These are phyloP conservation scores for Phytophthora cryptogea DNA, from an alignment of 352 stramenopile genomes.

Conservation along the genomic window DNA sequence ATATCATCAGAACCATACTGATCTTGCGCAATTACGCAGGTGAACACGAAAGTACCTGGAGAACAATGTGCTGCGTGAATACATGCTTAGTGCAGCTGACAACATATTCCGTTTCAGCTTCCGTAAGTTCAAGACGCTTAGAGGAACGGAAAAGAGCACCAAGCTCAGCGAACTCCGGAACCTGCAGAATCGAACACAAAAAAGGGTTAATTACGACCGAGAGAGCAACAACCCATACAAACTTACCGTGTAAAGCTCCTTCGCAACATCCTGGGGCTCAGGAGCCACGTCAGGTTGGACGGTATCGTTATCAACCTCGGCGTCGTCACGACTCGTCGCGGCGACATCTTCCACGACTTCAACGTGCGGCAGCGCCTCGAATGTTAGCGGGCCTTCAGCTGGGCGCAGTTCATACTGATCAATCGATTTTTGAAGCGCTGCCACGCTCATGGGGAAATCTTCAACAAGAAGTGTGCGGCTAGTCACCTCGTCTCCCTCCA, in stretches of 20 bases:
- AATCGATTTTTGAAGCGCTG: slow-evolving; percentile 83
- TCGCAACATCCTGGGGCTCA: slow-evolving; percentile 78
- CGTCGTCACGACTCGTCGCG: slow-evolving; percentile 35
- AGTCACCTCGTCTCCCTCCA: slow-evolving; percentile 61
- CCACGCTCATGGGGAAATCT: slow-evolving; percentile 78
- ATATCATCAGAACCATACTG: slow-evolving; percentile 7
- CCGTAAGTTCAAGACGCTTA: slow-evolving; percentile 91
- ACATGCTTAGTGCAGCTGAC: slow-evolving; percentile 98
- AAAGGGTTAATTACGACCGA: slow-evolving; percentile 4
- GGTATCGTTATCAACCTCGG: slow-evolving; percentile 35
- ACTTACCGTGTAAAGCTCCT: slow-evolving; percentile 93
- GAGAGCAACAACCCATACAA: slow-evolving; percentile 1
- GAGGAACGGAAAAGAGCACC: slow-evolving; percentile 95
- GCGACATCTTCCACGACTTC: slow-evolving; percentile 64
- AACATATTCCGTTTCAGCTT: slow-evolving; percentile 98
- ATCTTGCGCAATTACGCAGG: background rate
- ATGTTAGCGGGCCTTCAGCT: slow-evolving; percentile 76
- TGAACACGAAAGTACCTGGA: slow-evolving; percentile 50
- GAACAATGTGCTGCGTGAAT: slow-evolving; percentile 95
- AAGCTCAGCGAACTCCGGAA: slow-evolving; percentile 95
- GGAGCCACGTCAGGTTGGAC: slow-evolving; percentile 37
- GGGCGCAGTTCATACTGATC: slow-evolving; percentile 87
- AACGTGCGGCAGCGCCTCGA: slow-evolving; percentile 83
- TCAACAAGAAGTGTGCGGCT: slow-evolving; percentile 68
- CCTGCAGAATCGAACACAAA: slow-evolving; percentile 40